Base-by-base conservation (phyloP, 495 filamentous ascomycete species). In the Aspergillus cristatus region DNA sequence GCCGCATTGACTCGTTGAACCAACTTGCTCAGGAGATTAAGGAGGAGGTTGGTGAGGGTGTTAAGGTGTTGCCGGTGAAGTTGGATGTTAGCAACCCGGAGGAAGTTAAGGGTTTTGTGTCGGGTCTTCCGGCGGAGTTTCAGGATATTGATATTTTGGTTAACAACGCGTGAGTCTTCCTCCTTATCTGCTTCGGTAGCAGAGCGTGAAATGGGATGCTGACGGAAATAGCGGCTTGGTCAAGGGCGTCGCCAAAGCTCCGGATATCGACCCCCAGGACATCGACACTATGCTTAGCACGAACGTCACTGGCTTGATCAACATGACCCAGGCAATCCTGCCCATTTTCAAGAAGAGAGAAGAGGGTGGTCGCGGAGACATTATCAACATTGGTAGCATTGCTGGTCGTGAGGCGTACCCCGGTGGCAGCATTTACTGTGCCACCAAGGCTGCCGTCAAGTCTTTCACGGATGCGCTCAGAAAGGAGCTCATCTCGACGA, bases 311-410 rank as follows among this genome's bases (percentile, higher is more conserved):
- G 91, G 91, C 13, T 70, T 98, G 15, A 93, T 98, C 67, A 84
- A 88, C 70, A 91, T 98, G 85, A 97, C 91, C 6, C 91, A 98
- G 68, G 86, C 84, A 18, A 65, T 95, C 33, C 72, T 98, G 14
- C 75, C 81, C 14, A 80, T 88, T 57, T 94, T 87, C 73, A 81
- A 87, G 67, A 74, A 78, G 53, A 78, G 86, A 28, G 60, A 70
- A 11, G 76, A 89, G 28, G 85, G 86, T 35, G 89, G 88, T 37
- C 65, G 69, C 18, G 91, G 91, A 42, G 91, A 98, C 53, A 89
- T 98, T 54, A 93, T 98, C 60, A 97, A 96, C 62, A 84, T 98
- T 54, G 91, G 91, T 38, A 89, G 82, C 50, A 91, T 98, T 55
- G 91, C 91, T 16, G 91, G 91, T 15, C 76, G 91, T 28, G 90